phyloP scores from a whole-genome alignment of 345 rosid species.

The Euphorbia pulcherrima region DNA sequence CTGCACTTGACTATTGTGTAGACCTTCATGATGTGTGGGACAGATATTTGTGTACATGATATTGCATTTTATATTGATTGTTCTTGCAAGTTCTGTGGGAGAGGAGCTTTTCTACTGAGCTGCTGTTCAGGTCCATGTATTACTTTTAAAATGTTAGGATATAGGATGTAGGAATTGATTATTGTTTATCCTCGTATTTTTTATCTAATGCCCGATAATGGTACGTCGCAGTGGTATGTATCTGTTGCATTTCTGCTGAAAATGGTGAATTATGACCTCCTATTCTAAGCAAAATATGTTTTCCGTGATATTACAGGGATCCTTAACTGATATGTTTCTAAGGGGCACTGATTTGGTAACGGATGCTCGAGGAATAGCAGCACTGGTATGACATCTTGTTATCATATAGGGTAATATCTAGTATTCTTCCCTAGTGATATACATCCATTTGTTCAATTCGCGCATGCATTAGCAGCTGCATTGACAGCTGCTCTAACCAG shows the following conservation, averaged over 20 bases:
- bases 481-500: slow-evolving; percentile 86
- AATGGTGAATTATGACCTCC: neutral
- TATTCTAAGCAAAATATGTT: neutral
- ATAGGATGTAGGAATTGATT: too few relatives aligned
- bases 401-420: neutral
- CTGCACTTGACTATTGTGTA: neutral
- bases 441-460: slow-evolving; percentile 77
- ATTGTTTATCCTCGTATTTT: too few relatives aligned
- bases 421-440: neutral
- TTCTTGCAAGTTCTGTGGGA: slow-evolving; percentile 89
- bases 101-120: slow-evolving; percentile 99
- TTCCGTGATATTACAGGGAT: slow-evolving; percentile 51
- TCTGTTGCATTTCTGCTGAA: neutral
- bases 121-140: slow-evolving; percentile 73
- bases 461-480: slow-evolving; percentile 95
- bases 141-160: neutral
- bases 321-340: slow-evolving; percentile 77
- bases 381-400: slow-evolving; percentile 51
- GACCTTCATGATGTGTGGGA: neutral
- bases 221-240: neutral
- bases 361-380: slow-evolving; percentile 74
- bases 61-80: slow-evolving; percentile 72
- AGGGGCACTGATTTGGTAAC: slow-evolving; percentile 63
- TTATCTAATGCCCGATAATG: too few relatives aligned
- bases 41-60: slow-evolving; percentile 8